Percentiles rank a stretch among this genome's conserved stretches.
Evolutionary conservation across 352 stramenopile species (phyloP).

Genomic region (Saprolegnia diclina): DNA sequence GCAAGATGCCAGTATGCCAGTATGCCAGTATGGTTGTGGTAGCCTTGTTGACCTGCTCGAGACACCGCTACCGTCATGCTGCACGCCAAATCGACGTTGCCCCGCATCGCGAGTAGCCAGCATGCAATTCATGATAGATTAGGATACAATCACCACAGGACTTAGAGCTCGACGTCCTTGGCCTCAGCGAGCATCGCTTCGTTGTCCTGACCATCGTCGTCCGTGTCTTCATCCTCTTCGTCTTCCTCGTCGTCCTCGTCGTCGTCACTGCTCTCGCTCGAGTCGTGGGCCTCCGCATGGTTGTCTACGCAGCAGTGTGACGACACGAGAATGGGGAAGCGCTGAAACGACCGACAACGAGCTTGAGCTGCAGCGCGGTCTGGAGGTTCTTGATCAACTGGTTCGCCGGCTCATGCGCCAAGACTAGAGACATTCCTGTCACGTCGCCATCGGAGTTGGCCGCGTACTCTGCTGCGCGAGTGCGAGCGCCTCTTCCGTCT

Average conservation of each 20-base stretch:
- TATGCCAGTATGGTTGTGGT: too few species aligned
- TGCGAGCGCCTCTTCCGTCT: slow-evolving; percentile 17
- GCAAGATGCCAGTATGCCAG: too few species aligned
- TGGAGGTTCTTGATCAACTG: slow-evolving; percentile 19
- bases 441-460: neutral
- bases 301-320: neutral
- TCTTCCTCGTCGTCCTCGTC: slow-evolving; percentile 9
- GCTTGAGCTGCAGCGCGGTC: slow-evolving; percentile 24
- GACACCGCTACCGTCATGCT: too few species aligned
- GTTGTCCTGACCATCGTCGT: slow-evolving; percentile 4
- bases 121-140: too few species aligned
- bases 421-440: neutral
- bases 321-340: neutral
- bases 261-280: neutral
- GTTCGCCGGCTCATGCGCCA: slow-evolving; percentile 12
- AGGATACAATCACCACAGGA: neutral
- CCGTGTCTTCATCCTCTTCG: neutral
- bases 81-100: too few species aligned
- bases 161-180: slow-evolving; percentile 25
- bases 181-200: slow-evolving; percentile 3
- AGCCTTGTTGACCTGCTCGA: too few species aligned
- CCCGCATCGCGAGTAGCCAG: too few species aligned
- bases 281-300: neutral
- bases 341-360: slow-evolving; percentile 10
- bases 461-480: slow-evolving; percentile 23